Percentiles rank a stretch among this genome's conserved stretches.
These are phyloP conservation scores for Fusarium sp. DNA, from an alignment of 2,329 filamentous ascomycete genomes.

Conservation along the genomic window DNA sequence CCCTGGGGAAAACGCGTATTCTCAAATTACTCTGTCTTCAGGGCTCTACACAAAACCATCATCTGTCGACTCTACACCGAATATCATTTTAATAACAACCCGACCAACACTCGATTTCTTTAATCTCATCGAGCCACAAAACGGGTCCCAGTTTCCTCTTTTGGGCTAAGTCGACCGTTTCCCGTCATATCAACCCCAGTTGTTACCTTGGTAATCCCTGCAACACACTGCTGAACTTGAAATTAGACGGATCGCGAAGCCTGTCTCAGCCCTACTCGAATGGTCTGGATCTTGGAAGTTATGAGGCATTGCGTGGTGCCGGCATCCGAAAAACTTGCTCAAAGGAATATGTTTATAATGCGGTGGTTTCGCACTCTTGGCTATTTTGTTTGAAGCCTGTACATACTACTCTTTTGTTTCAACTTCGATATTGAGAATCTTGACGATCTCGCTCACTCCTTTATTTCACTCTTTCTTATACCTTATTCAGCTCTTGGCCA, in stretches of 20 bases:
- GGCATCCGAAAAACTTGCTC: conserved; percentile 5
- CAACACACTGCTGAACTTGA: conserved; percentile 2
- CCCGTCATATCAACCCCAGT: conserved; percentile 18
- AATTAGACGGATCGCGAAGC: conserved; percentile 42
- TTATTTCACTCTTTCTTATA: conserved; percentile 6
- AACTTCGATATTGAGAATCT: conserved; percentile 25
- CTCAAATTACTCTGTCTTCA: not conserved
- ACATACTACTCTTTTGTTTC: not conserved
- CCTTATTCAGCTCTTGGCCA: conserved; percentile 29
- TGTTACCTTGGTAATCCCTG: conserved; percentile 10
- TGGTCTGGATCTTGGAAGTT: conserved; percentile 34
- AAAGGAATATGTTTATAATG: conserved; percentile 10
- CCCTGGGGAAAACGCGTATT: not conserved
- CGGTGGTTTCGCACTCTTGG: not conserved
- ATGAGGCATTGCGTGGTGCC: conserved; percentile 30
- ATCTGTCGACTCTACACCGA: not conserved
- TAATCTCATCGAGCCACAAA: conserved; percentile 34
- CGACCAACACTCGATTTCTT: conserved; percentile 18
- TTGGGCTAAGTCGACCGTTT: conserved; percentile 18
- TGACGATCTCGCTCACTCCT: conserved; percentile 31
- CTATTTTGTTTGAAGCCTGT: not conserved
- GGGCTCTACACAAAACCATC: not conserved
- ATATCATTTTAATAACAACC: not conserved
- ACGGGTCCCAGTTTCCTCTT: conserved; percentile 18
- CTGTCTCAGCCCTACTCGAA: conserved; percentile 45